Base-by-base conservation (phyloP, 73 alveolate species). In the Paramecium primaurelia region DNA sequence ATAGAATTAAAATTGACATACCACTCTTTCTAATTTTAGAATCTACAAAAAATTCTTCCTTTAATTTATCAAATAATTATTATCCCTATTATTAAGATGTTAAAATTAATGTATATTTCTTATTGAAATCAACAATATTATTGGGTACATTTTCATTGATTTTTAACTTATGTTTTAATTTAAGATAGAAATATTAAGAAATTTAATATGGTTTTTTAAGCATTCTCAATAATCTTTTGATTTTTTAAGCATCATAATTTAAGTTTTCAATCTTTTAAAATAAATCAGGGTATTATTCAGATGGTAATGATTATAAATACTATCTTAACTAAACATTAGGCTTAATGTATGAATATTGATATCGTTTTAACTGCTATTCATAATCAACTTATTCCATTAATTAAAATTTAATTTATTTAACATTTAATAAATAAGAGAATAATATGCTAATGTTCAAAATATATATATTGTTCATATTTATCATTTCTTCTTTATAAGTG, bases 321-420 rank as follows among this genome's bases (percentile, higher is more conserved):
- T 80, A 18, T 36, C 42, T 36, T 20, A 80, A 80, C 28, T 80
- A 30, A 26, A 47, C 36, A 34, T 40, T 22, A 3, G 91, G 91
- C 58, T 80, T 80, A 26, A 47, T 45, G 54, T 80, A 80, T 18
- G 91, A 80, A 64, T 80, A 80, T 80, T 25, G 73, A 49, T 16
- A 80, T 25, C 58, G 49, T 49, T 20, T 14, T 5, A 80, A 36
- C 25, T 25, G 91, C 20, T 45, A 37, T 10, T 49, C 20, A 40
- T 80, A 49, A 80, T 80, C 91, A 18, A 80, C 22, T 80, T 80
- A 25, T 30, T 80, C 91, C 91, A 80, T 80, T 45, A 80, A 80
- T 80, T 80, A 80, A 80, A 80, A 20, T 45, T 37, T 73, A 36
- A 37, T 30, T 34, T 14, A 73, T 64, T 32, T 25, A 28, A 12